phyloP scores from a whole-genome alignment of 345 rosid genomes.

The Syzygium aqueum region DNA sequence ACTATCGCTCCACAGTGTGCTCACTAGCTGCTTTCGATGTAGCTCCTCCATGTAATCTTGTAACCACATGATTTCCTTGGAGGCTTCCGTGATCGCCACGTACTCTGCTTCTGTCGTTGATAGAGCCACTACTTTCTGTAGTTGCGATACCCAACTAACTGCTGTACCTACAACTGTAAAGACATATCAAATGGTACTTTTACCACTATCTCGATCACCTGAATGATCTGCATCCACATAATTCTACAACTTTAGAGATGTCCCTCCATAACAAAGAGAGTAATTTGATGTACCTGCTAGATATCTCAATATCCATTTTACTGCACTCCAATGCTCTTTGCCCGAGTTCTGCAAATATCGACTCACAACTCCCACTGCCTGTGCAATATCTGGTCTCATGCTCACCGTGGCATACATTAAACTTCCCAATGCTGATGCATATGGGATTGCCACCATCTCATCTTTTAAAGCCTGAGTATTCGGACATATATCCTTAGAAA shows the following conservation, averaged over 20 bases:
- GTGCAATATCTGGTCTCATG: background rate
- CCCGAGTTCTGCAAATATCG: background rate
- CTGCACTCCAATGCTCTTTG: background rate
- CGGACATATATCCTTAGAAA: no score
- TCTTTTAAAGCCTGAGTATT: no score
- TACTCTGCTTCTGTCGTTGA: no score
- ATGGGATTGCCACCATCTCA: background rate
- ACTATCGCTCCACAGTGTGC: background rate
- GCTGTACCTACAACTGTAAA: fast-evolving
- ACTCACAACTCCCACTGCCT: background rate
- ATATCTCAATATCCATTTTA: no score
- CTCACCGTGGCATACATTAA: background rate
- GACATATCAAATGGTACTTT: background rate
- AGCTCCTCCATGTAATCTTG: no score
- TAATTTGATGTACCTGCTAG: background rate
- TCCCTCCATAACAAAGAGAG: background rate
- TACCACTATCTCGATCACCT: background rate
- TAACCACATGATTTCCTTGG: background rate
- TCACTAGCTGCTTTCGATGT: background rate
- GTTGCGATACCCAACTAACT: no score
- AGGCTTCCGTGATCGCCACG: background rate
- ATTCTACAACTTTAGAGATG: fast-evolving
- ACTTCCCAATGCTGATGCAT: fast-evolving
- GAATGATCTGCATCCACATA: background rate
- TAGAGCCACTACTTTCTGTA: background rate